phyloP scores from a whole-genome alignment of 2,329 filamentous ascomycete genomes.

The Trichoderma sp. region DNA sequence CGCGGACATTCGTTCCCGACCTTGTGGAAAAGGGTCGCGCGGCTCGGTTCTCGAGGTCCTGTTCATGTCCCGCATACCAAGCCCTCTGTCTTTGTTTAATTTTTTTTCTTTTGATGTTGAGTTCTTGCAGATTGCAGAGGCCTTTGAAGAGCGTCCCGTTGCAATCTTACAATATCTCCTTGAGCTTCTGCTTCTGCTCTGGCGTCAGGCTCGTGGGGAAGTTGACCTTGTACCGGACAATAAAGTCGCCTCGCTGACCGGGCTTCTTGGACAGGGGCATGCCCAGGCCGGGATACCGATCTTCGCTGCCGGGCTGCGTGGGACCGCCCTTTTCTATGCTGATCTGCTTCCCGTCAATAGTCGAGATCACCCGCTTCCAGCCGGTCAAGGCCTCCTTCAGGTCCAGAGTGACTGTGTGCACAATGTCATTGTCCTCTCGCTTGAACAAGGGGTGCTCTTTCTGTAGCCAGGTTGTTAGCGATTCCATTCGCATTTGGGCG shows the following conservation, averaged over 20 bases:
- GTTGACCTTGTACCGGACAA: constrained; percentile 89
- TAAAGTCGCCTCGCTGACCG: constrained; percentile 78
- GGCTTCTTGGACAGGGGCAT: constrained; percentile 96
- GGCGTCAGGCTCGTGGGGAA: constrained; percentile 79
- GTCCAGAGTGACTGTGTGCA: constrained; percentile 75
- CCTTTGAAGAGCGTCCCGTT: neutral
- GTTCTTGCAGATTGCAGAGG: neutral
- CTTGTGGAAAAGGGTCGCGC: constrained; percentile 8
- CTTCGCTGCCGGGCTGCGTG: constrained; percentile 80
- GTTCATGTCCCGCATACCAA: constrained; percentile 29
- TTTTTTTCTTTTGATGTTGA: neutral
- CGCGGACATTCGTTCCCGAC: constrained; percentile 18
- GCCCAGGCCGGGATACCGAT: constrained; percentile 80
- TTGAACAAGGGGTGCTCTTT: constrained; percentile 84
- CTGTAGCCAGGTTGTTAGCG: constrained; percentile 48
- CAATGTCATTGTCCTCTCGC: constrained; percentile 85
- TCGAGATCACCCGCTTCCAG: constrained; percentile 88
- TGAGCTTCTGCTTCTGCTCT: constrained; percentile 78
- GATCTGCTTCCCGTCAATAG: constrained; percentile 88
- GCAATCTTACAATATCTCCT: constrained; percentile 67
- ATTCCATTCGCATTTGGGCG: neutral
- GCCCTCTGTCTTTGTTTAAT: constrained; percentile 16
- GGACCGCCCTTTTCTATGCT: constrained; percentile 78
- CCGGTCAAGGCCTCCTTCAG: constrained; percentile 94
- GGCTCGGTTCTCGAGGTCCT: constrained; percentile 24